Base-by-base conservation (phyloP, 2,329 filamentous ascomycete species). In the Knoxdaviesia capensis region DNA sequence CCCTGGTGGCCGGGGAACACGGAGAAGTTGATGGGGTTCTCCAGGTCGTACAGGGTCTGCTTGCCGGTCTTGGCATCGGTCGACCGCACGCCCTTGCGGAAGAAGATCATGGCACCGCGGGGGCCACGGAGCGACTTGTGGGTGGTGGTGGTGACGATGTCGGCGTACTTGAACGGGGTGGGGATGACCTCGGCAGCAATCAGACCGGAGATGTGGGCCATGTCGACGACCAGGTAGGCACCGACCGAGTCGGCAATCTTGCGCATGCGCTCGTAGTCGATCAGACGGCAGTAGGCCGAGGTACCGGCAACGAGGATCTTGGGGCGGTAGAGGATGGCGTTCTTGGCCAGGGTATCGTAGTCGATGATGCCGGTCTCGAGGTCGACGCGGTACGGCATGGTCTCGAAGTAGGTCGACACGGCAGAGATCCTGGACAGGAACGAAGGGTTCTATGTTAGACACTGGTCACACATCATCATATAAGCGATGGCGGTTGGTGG, bases 81-180 rank as follows among this genome's bases (percentile, higher is more conserved):
- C 55, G 80, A 85, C 56, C 88, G 82, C 47, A 94, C 79, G 48
- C 90, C 90, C 70, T 93, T 94, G 64, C 90, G 84, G 78, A 87
- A 98, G 76, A 98, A 98, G 67, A 98, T 98, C 90, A 98, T 98
- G 59, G 90, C 90, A 56, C 90, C 90, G 60, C 90, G 85, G 46
- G 90, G 90, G 46, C 90, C 90, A 63, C 90, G 86, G 52, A 98
- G 81, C 43, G 87, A 94, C 74, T 98, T 98, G 77, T 98, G 90
- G 39, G 90, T 98, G 48, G 90, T 98, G 48, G 90, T 98, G 48
- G 90, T 98, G 53, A 98, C 90, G 44, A 98, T 80, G 58, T 98
- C 90, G 50, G 90, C 88, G 61, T 93, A 69, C 48, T 76, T 69
- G 68, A 98, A 98, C 38, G 90, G 90, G 40, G 84, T 87, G 48